Conservation (phyloP, 2,329 filamentous ascomycete genomes). For the Drechslerella coelobrocha region DNA sequence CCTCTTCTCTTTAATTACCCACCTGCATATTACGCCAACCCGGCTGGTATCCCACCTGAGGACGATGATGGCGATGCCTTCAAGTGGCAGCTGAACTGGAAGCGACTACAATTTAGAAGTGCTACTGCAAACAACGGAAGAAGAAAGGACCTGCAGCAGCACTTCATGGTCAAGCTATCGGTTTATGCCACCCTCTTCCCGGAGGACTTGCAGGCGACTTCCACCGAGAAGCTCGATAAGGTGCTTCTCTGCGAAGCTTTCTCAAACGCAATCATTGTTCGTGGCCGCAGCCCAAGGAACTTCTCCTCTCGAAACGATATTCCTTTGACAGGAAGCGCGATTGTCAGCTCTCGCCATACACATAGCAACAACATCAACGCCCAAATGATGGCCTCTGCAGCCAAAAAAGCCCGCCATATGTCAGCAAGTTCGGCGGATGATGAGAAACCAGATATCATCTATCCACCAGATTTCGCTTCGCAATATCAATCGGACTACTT, state of each 20-base stretch:
- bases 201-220: conserved; percentile 65
- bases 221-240: conserved; percentile 66
- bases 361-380: conserved; percentile 34
- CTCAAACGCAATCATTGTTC: conserved; percentile 90
- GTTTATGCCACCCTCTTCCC: conserved; percentile 74
- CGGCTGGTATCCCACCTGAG: conserved; percentile 58
- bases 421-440: conserved; percentile 41
- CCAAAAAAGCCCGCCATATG: conserved; percentile 48
- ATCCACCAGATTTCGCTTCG: conserved; percentile 24
- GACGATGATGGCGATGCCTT: conserved; percentile 82
- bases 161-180: conserved; percentile 89
- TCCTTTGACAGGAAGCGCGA: conserved; percentile 70
- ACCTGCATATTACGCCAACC: conserved; percentile 68
- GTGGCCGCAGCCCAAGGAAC: conserved; percentile 89
- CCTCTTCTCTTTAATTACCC: conserved; percentile 65
- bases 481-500: conserved; percentile 32
- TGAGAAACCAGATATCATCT: conserved; percentile 28
- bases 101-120: conserved; percentile 88
- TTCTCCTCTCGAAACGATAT: conserved; percentile 95
- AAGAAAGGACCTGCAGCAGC: conserved; percentile 92
- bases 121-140: conserved; percentile 96
- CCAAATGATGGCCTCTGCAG: conserved; percentile 37
- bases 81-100: conserved; percentile 92
- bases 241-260: conserved; percentile 81
- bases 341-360: conserved; percentile 46